These are phyloP conservation scores for Aspergillus sp. DNA, from an alignment of 2,329 filamentous ascomycete genomes.

Conservation along the genomic window DNA sequence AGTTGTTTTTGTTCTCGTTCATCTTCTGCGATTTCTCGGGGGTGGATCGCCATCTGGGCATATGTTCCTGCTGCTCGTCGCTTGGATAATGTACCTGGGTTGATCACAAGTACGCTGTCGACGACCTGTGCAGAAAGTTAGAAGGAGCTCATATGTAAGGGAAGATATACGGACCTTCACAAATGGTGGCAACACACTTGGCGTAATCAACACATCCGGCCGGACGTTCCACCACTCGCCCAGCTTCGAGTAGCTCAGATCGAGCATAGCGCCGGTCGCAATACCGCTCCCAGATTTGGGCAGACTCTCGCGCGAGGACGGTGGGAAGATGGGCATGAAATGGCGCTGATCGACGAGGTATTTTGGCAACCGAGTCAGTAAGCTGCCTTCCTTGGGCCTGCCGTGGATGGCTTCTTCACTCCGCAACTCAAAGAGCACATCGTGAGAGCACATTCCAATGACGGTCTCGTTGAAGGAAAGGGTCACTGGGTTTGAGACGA, in stretches of 20 bases:
- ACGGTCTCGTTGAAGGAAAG: slow-evolving; percentile 83
- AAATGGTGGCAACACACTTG: slow-evolving; percentile 79
- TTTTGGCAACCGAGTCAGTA: slow-evolving; percentile 66
- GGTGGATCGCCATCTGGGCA: slow-evolving; percentile 70
- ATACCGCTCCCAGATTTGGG: slow-evolving; percentile 60
- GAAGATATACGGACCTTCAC: slow-evolving; percentile 60
- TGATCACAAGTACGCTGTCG: slow-evolving; percentile 83
- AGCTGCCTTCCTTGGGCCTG: slow-evolving; percentile 52
- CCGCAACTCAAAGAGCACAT: slow-evolving; percentile 77
- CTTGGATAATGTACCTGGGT: slow-evolving; percentile 84
- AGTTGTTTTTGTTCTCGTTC: slow-evolving; percentile 57
- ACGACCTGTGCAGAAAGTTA: slow-evolving; percentile 61
- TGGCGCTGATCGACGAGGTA: slow-evolving; percentile 86
- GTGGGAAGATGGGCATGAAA: slow-evolving; percentile 85
- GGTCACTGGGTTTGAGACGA: slow-evolving; percentile 88
- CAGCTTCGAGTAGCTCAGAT: slow-evolving; percentile 78
- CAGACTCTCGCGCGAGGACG: slow-evolving; percentile 63
- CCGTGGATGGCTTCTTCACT: slow-evolving; percentile 64
- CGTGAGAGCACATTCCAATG: slow-evolving; percentile 76
- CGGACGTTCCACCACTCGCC: slow-evolving; percentile 84
- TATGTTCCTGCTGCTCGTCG: slow-evolving; percentile 80
- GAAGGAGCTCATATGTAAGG: background rate
- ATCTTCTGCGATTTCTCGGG: slow-evolving; percentile 55
- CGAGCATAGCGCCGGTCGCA: slow-evolving; percentile 71
- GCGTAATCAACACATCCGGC: slow-evolving; percentile 79